Evolutionary conservation across 2,329 filamentous ascomycete genomes (phyloP).

Genomic region (Harringtonia lauricola): DNA sequence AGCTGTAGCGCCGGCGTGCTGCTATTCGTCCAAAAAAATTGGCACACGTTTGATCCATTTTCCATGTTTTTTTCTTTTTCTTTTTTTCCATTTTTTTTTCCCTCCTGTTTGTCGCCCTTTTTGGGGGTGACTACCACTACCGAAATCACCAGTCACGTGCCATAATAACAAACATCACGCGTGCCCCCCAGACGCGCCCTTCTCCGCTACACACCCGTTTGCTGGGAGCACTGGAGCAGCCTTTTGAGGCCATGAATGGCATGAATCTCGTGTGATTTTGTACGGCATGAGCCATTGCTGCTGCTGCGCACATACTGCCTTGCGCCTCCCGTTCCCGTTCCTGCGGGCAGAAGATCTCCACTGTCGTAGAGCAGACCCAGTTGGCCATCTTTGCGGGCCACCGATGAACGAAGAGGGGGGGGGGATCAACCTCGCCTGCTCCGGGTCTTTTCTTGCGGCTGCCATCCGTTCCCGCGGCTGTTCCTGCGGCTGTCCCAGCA

Average conservation of each 20-base stretch:
- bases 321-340: neutral
- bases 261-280: too few species aligned
- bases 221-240: neutral
- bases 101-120: neutral
- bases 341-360: too few species aligned
- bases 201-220: neutral
- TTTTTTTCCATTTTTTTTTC: neutral
- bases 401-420: too few species aligned
- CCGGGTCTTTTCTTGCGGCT: too few species aligned
- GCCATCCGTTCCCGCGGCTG: too few species aligned
- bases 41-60: neutral
- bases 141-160: constrained; percentile 7
- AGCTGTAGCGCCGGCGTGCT: neutral
- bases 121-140: neutral
- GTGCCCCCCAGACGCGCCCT: neutral
- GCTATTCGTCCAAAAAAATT: constrained; percentile 5
- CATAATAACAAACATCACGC: neutral
- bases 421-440: too few species aligned
- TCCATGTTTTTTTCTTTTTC: neutral
- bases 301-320: neutral
- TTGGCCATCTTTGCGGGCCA: too few species aligned
- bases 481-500: too few species aligned
- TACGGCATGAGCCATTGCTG: too few species aligned
- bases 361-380: too few species aligned
- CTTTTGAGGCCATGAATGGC: too few species aligned